Evolutionary conservation across 2,329 filamentous ascomycete species (phyloP), one percentile per base, ranked within the genome.

Genomic region (Fusarium ambrosium): DNA sequence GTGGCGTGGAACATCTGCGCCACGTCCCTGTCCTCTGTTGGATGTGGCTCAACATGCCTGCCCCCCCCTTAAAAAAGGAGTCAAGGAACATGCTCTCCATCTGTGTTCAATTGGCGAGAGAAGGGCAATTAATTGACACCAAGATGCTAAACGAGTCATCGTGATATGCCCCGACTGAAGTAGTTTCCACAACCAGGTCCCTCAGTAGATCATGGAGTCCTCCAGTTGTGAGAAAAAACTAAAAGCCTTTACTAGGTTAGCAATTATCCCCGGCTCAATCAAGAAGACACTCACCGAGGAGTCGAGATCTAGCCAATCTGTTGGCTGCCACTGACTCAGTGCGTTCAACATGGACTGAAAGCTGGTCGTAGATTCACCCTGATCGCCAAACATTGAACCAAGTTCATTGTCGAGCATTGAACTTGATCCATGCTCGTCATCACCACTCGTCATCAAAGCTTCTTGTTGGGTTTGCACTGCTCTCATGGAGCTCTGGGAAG

Each of bases 291-390:
- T 36, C 13, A 62, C 60, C 1, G 60, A 62, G 29, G 60, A 62
- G 14, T 62, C 43, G 4, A 62, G 60, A n/a, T 62, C 60, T 3
- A 62, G 29, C 60, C 60, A 62, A 32, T 62, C 60, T n/a, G 60
- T 62, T 20, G 60, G 60, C 13, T 62, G 60, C 60, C 60, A 62
- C 32, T 62, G 60, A 20, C 60, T 62, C 13, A 62, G 20, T n/a
- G 60, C n/a, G 9, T 62, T 62, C 10, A 62, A 5, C 60, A 62
- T 62, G 41, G 60, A 62, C 20, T 51, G 60, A 51, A 62, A 62
- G 16, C 41, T 62, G 6, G 60, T 51, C 6, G n/a, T 29, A 2
- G 41, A 36, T 36, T 62, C 60, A 1, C 60, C 43, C 6, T 62
- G 60, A 13, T 62, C 60, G 1, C 36, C 60, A 20, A 62, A 62